Base-by-base conservation (phyloP, 2,329 filamentous ascomycete genomes). In the Pseudogymnoascus sp. region DNA sequence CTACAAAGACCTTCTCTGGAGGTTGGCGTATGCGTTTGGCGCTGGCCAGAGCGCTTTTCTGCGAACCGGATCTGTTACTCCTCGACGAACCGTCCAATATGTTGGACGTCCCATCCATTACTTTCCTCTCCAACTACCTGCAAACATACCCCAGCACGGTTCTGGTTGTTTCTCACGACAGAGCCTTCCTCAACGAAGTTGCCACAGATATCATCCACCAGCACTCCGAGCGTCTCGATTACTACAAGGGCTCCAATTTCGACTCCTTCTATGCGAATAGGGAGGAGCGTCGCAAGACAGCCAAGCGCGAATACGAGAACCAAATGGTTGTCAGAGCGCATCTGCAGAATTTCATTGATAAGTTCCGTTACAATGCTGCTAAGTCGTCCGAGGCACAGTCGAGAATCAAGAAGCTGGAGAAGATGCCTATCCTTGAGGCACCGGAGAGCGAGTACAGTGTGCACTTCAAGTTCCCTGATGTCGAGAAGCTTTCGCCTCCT, bases 1-100 rank as follows among this genome's bases (percentile, higher is more conserved):
- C 94, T 14, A 99, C 94, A 60, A 97, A 90, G 81, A 97, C 93
- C 4, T 99, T 99, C 78, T 99, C 94, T 60, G 94, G 94, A 82
- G 94, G 94, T 88, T 99, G 94, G 94, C 87, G 94, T 76, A 99
- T 99, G 94, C 88, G 94, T 79, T 78, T 99, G 70, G 94, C 94
- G 12, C 82, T 99, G 64, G 94, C 94, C 11, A 82, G 94, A 81
- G 94, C 94, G 12, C 83, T 99, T 35, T 99, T 99, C 80, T 99
- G 94, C 78, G 94, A 99, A 74, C 94, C 94, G 43, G 94, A 99
- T 76, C 80, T 99, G 59, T 78, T 99, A 63, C 82, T 99, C 73
- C 91, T 99, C 68, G 94, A 99, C 79, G 94, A 99, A 85, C 94
- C 94, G 77, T 97, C 93, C 61, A 97, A 97, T 86, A 97, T 97